phyloP scores from a whole-genome alignment of 1,284 basidiomycete species.

The Inonotus obliquus region DNA sequence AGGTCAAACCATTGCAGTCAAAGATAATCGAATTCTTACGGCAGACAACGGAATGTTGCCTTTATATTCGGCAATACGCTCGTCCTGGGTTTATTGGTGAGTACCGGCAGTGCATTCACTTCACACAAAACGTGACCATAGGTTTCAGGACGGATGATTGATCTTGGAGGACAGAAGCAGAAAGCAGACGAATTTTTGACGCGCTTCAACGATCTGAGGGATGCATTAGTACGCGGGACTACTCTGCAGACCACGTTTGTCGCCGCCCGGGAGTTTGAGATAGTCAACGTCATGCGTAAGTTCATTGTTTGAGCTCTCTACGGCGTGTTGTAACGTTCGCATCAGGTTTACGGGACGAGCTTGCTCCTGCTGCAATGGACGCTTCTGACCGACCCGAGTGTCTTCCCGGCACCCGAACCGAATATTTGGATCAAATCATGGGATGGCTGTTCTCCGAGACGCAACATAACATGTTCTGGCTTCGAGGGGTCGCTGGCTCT shows the following conservation, averaged over 20 bases:
- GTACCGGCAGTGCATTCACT: background rate
- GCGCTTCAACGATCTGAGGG: background rate
- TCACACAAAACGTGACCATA: no score
- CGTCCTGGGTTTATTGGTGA: constrained; percentile 8
- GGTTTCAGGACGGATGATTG: background rate
- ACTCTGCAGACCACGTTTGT: background rate
- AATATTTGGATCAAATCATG: background rate
- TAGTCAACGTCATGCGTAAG: background rate
- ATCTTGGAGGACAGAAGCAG: background rate
- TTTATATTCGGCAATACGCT: constrained; percentile 12
- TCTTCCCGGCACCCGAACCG: constrained; percentile 5
- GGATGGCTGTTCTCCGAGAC: background rate
- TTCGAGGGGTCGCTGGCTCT: no score
- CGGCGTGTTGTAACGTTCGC: no score
- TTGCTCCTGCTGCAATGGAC: constrained; percentile 6
- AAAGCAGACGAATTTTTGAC: background rate
- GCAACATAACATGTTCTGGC: constrained; percentile 5
- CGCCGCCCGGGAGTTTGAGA: background rate
- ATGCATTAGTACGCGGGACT: background rate
- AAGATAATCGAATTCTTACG: background rate
- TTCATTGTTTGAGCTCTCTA: no score
- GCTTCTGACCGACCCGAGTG: background rate
- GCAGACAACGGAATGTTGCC: constrained; percentile 14
- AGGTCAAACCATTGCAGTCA: background rate
- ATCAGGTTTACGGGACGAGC: background rate